phyloP scores from a whole-genome alignment of 169 alveolate species.

The Plasmodium sp. region DNA sequence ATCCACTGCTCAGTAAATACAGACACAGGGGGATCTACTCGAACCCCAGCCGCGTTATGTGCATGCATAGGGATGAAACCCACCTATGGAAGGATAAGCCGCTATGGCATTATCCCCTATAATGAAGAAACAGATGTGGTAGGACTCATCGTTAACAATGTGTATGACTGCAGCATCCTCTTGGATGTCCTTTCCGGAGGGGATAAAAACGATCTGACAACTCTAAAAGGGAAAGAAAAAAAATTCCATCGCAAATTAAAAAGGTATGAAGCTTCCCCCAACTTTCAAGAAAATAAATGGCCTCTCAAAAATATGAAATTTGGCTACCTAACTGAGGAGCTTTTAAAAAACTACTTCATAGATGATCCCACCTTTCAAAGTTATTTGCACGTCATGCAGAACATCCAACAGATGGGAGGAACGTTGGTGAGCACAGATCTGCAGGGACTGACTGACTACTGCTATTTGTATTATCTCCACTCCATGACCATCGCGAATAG shows the following conservation, averaged over 20 bases:
- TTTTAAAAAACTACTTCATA: constrained; percentile 24
- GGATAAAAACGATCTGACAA: constrained; percentile 41
- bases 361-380: not conserved
- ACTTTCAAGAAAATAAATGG: not conserved
- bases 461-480: constrained; percentile 29
- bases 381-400: constrained; percentile 20
- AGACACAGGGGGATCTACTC: constrained; percentile 84
- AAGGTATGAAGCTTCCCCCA: constrained; percentile 12
- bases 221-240: constrained; percentile 1
- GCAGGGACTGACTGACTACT: constrained; percentile 13
- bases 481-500: constrained; percentile 62
- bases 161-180: constrained; percentile 52
- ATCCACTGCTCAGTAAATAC: constrained; percentile 78
- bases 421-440: constrained; percentile 4
- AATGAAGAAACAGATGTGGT: constrained; percentile 73
- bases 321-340: constrained; percentile 21
- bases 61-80: constrained; percentile 83
- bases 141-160: constrained; percentile 50
- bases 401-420: constrained; percentile 30
- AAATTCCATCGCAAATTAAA: constrained; percentile 15
- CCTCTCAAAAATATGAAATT: constrained; percentile 36
- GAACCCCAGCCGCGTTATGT: constrained; percentile 80
- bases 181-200: constrained; percentile 43
- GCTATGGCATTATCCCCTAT: constrained; percentile 65
- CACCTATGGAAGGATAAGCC: constrained; percentile 72